Evolutionary conservation across 768 basidiomycete genomes (phyloP), one percentile per base, ranked within the genome.

Genomic region (Naganishia randhawae): DNA sequence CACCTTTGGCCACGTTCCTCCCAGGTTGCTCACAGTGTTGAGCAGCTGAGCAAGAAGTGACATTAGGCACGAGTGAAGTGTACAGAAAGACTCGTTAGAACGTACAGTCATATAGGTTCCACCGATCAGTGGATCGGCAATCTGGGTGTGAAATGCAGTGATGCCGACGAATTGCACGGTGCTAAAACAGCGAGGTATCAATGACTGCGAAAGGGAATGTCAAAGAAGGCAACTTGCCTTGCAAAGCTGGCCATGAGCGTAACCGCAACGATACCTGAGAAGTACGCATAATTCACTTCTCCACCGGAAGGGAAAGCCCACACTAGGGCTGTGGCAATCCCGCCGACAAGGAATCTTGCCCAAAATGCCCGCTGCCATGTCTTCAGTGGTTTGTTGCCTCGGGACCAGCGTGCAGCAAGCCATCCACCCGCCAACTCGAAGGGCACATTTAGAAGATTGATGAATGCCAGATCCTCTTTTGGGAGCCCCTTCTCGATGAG

Each of bases 91-190:
- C 63, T 33, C 61, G 33, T 0, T 33, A 16, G 42, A 6, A 81
- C 87, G 71, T 74, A 93, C 94, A 14, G 96, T 99, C 96, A 99
- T 99, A 80, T 99, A 99, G 0, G 96, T 99, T 61, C 96, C 96
- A 32, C 96, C 96, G 63, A 99, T 96, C 14, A 96, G 76, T 0
- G 96, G 96, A 76, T 99, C 96, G 0, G 96, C 92, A 41, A 99
- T 88, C 64, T 89, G 86, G 3, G 93, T 97, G 75, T 98, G 96
- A 85, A 98, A 99, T 3, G 96, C 96, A n/a, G 93, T 91, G 70
- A 98, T 92, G 10, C 96, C 93, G 22, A 97, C 95, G 76, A 98
- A 99, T 80, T 99, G 95, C n/a, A 98, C 88, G 5, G 95, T 97
- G 52, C 95, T 95, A 65, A 35, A n/a, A 25, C 11, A 33, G 29